Evolutionary conservation across 2,329 filamentous ascomycete species (phyloP).

Genomic region (Ustulina deusta): DNA sequence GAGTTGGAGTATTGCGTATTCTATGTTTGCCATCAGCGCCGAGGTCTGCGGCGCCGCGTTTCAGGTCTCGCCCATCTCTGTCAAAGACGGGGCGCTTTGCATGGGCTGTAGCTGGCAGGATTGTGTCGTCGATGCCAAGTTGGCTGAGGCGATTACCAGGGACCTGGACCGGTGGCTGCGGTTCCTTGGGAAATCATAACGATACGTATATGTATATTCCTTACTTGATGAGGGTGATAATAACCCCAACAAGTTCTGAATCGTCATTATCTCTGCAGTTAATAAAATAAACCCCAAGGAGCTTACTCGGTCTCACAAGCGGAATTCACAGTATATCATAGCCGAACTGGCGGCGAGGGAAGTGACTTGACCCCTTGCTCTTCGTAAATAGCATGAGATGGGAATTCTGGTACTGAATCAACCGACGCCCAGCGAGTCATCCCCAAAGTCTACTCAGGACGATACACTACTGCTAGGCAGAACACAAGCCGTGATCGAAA

Average conservation of each 20-base stretch:
- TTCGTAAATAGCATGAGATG: no score
- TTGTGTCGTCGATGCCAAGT: conserved; percentile 38
- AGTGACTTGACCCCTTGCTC: neutral
- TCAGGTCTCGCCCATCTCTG: conserved; percentile 38
- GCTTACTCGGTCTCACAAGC: neutral
- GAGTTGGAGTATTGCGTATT: conserved; percentile 39
- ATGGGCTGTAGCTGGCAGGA: conserved; percentile 45
- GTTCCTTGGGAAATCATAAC: conserved; percentile 20
- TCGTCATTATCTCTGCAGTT: neutral
- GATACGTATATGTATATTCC: neutral
- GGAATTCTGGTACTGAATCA: neutral
- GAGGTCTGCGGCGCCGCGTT: conserved; percentile 42
- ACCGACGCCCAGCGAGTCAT: no score
- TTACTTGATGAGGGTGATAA: neutral
- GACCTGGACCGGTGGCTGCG: conserved; percentile 43
- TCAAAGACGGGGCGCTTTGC: conserved; percentile 39
- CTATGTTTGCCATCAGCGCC: conserved; percentile 41
- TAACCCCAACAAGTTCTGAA: neutral
- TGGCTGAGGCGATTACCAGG: conserved; percentile 40
- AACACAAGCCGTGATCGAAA: neutral
- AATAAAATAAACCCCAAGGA: neutral
- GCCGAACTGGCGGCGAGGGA: neutral
- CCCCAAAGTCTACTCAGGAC: neutral
- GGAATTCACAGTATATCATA: neutral
- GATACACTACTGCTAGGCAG: neutral